Percentiles rank a stretch among this genome's conserved stretches.
Conservation (phyloP, 2,329 filamentous ascomycete species). For the Capronia epimyces region DNA sequence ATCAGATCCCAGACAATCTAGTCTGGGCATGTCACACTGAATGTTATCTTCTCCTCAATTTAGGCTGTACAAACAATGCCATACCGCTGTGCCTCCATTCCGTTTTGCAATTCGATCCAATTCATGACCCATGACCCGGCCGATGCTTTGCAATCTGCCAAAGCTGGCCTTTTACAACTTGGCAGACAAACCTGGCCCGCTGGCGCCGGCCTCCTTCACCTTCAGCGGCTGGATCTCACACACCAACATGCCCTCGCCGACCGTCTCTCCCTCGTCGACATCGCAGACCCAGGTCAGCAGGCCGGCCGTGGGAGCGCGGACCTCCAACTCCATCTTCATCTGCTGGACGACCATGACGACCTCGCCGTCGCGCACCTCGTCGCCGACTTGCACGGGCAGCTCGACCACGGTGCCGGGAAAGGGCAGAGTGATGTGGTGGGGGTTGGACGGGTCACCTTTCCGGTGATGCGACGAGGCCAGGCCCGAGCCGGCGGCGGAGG, state of each 20-base stretch:
- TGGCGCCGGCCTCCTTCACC: background rate
- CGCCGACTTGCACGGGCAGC: constrained; percentile 51
- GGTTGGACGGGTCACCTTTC: constrained; percentile 47
- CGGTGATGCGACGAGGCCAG: constrained; percentile 37
- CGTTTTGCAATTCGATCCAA: no score
- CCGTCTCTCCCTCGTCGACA: constrained; percentile 42
- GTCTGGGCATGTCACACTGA: no score
- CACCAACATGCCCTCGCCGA: constrained; percentile 52
- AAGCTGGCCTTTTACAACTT: background rate
- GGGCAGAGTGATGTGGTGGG: constrained; percentile 51
- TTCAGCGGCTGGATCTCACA: constrained; percentile 38
- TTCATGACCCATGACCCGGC: no score
- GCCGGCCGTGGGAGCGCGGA: constrained; percentile 48
- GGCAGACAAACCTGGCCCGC: background rate
- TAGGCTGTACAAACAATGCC: no score
- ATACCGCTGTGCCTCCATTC: no score
- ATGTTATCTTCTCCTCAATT: no score
- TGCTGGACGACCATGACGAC: constrained; percentile 56
- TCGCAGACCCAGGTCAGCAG: constrained; percentile 45
- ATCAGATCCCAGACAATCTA: no score
- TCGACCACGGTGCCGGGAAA: constrained; percentile 57
- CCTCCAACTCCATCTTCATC: constrained; percentile 67
- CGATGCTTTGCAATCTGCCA: no score
- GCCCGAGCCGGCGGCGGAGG: constrained; percentile 36
- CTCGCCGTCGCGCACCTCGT: constrained; percentile 47